Conservation (phyloP, 352 stramenopile species). For the Vaucheria bursata region DNA sequence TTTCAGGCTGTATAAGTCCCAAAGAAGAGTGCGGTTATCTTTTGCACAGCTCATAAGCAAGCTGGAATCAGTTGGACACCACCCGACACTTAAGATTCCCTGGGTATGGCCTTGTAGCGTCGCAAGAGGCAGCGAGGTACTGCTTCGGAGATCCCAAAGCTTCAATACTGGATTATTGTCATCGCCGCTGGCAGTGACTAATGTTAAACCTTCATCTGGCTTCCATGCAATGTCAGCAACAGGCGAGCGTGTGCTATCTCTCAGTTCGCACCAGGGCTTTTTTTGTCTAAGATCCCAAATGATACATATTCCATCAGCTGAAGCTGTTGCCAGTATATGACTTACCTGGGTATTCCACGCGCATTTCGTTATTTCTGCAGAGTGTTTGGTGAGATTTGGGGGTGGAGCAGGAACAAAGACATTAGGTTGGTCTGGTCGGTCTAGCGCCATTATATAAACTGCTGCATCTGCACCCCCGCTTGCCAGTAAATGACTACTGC, state of each 20-base stretch:
- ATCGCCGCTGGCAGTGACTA: slow-evolving; percentile 84
- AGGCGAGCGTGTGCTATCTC: slow-evolving; percentile 67
- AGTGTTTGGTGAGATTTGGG: slow-evolving; percentile 52
- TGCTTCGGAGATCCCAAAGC: slow-evolving; percentile 95
- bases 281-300: slow-evolving; percentile 97
- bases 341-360: slow-evolving; percentile 91
- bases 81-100: slow-evolving; percentile 89
- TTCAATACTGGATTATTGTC: slow-evolving; percentile 87
- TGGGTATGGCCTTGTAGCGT: slow-evolving; percentile 87
- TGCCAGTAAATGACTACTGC: slow-evolving; percentile 78
- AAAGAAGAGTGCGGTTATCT: too few relatives aligned
- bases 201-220: slow-evolving; percentile 89
- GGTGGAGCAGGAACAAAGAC: slow-evolving; percentile 73
- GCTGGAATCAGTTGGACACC: slow-evolving; percentile 72
- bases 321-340: slow-evolving; percentile 91
- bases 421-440: slow-evolving; percentile 71
- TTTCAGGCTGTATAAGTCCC: too few relatives aligned
- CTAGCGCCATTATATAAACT: slow-evolving; percentile 85
- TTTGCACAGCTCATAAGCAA: slow-evolving; percentile 81
- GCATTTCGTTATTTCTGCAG: slow-evolving; percentile 64
- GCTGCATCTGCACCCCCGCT: too few relatives aligned
- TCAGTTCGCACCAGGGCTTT: slow-evolving; percentile 94
- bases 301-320: slow-evolving; percentile 81
- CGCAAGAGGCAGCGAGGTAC: slow-evolving; percentile 86
- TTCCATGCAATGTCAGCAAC: slow-evolving; percentile 92